phyloP scores from a whole-genome alignment of 768 basidiomycete species.

The Collybia sp. region DNA sequence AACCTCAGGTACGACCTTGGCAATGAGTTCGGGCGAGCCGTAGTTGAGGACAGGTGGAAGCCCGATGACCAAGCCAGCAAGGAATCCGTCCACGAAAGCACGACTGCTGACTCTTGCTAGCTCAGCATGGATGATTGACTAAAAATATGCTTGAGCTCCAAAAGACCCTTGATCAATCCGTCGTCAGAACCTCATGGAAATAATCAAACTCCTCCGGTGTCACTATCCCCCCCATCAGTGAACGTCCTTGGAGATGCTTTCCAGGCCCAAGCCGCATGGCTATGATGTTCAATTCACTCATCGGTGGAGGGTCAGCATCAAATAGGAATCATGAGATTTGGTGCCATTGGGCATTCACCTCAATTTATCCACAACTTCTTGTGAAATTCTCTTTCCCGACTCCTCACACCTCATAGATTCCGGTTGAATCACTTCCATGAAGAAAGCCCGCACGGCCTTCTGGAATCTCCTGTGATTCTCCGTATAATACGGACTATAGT shows the following conservation, averaged over 20 bases:
- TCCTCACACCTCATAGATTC: conserved; percentile 82
- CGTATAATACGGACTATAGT: conserved; percentile 73
- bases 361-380: conserved; percentile 81
- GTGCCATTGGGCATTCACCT: conserved; percentile 42
- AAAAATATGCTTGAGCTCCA: background rate
- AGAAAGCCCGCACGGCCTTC: conserved; percentile 68
- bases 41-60: conserved; percentile 88
- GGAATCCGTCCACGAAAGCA: conserved; percentile 83
- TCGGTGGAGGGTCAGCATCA: background rate
- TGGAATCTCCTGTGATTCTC: conserved; percentile 75
- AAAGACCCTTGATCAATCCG: background rate
- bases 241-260: conserved; percentile 77
- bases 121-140: conserved; percentile 81
- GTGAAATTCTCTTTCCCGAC: conserved; percentile 80
- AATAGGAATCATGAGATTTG: background rate
- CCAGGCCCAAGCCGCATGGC: conserved; percentile 92
- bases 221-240: conserved; percentile 70
- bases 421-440: conserved; percentile 66
- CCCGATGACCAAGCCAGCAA: conserved; percentile 81
- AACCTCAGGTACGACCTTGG: conserved; percentile 68
- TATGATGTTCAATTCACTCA: conserved; percentile 70
- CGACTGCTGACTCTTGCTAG: conserved; percentile 79
- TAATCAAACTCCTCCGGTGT: conserved; percentile 88
- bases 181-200: conserved; percentile 83
- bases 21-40: conserved; percentile 68